A percentile compares a stretch with the other conserved stretches of the same genome.
Evolutionary conservation across 441 rosid genomes (phyloP).

Genomic region (Geranium incanum): DNA sequence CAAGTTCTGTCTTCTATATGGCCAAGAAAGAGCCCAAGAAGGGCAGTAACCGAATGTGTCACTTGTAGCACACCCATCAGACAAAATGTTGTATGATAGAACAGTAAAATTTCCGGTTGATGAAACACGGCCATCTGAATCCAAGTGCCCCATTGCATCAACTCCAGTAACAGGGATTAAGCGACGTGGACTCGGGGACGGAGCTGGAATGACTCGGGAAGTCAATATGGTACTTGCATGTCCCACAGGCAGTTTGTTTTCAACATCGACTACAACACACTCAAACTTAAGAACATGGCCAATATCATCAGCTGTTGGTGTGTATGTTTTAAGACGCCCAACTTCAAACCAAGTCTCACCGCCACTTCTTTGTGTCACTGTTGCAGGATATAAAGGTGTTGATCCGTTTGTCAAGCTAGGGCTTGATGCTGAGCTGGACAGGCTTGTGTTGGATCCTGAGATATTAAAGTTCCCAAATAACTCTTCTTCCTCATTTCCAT

Average conservation of each 20-base stretch:
- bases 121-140: slow-evolving; percentile 64
- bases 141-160: slow-evolving; percentile 68
- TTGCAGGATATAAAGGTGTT: slow-evolving; percentile 72
- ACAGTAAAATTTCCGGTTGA: slow-evolving; percentile 80
- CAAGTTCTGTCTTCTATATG: slow-evolving; percentile 87
- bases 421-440: slow-evolving; percentile 63
- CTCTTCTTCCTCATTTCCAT: slow-evolving; percentile 79
- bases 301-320: slow-evolving; percentile 90
- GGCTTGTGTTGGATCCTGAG: slow-evolving; percentile 48
- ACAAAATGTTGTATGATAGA: slow-evolving; percentile 86
- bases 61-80: slow-evolving; percentile 70
- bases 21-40: slow-evolving; percentile 98
- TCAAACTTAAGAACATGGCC: slow-evolving; percentile 92
- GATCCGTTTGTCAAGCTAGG: slow-evolving; percentile 65
- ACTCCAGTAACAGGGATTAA: slow-evolving; percentile 66
- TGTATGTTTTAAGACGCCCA: slow-evolving; percentile 76
- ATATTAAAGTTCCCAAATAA: slow-evolving; percentile 70
- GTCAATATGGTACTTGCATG: slow-evolving; percentile 64
- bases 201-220: slow-evolving; percentile 98
- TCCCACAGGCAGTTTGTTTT: slow-evolving; percentile 62
- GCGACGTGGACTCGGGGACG: slow-evolving; percentile 86
- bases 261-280: slow-evolving; percentile 81
- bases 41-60: slow-evolving; percentile 87
- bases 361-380: slow-evolving; percentile 65
- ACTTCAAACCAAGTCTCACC: slow-evolving; percentile 93